Evolutionary conservation across 2,329 filamentous ascomycete genomes (phyloP).

Genomic region (Aspergillus puulaauensis): DNA sequence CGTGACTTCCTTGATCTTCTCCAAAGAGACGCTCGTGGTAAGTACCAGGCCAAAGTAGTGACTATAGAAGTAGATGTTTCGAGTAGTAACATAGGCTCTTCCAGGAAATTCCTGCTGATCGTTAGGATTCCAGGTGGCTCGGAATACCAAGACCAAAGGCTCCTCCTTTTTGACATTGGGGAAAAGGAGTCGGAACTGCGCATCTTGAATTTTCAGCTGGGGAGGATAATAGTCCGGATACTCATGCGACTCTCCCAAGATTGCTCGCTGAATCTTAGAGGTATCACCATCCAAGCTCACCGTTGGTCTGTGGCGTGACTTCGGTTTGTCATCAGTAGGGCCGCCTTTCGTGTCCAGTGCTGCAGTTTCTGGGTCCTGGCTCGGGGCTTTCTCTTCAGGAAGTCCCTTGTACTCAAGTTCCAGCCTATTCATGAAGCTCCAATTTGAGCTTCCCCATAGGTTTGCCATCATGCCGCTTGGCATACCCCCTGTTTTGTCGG

Average conservation of each 20-base stretch:
- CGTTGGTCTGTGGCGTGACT: conserved; percentile 53
- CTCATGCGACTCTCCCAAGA: conserved; percentile 46
- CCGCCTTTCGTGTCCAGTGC: conserved; percentile 22
- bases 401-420: conserved; percentile 53
- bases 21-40: conserved; percentile 73
- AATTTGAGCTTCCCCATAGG: conserved; percentile 86
- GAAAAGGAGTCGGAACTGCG: conserved; percentile 90
- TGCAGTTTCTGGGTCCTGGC: conserved; percentile 16
- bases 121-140: conserved; percentile 81
- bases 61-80: conserved; percentile 93
- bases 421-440: conserved; percentile 67
- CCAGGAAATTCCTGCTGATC: conserved; percentile 77
- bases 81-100: conserved; percentile 81
- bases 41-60: conserved; percentile 89
- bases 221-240: conserved; percentile 76
- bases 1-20: conserved; percentile 82
- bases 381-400: conserved; percentile 28
- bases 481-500: conserved; percentile 66
- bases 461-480: conserved; percentile 88
- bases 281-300: conserved; percentile 54
- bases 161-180: conserved; percentile 75
- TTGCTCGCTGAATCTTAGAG: conserved; percentile 34
- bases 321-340: conserved; percentile 24
- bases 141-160: conserved; percentile 86
- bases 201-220: conserved; percentile 80